Percentiles rank a stretch among this genome's conserved stretches.
These are phyloP conservation scores for Orbilia javanica DNA, from an alignment of 2,329 filamentous ascomycete genomes.

Conservation along the genomic window DNA sequence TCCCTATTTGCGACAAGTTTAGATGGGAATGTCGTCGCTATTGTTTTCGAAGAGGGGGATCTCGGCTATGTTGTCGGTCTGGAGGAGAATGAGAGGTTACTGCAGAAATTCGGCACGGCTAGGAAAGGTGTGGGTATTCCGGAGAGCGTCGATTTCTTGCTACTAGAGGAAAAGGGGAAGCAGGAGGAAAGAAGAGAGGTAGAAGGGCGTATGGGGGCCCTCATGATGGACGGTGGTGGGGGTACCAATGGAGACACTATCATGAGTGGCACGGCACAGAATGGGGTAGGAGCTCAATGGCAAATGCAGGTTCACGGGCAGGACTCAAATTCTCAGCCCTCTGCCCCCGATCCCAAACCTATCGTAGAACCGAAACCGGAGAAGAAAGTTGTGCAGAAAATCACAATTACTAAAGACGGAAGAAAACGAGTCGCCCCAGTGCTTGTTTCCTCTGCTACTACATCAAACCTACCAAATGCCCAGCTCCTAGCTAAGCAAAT, in stretches of 20 bases:
- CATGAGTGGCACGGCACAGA: constrained; percentile 68
- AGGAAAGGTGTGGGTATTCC: constrained; percentile 89
- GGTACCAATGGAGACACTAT: constrained; percentile 76
- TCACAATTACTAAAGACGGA: constrained; percentile 95
- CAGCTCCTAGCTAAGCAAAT: constrained; percentile 61
- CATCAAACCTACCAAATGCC: constrained; percentile 62
- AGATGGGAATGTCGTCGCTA: constrained; percentile 86
- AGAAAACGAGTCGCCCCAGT: constrained; percentile 95
- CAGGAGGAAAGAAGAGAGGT: constrained; percentile 89
- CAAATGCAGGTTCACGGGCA: constrained; percentile 62
- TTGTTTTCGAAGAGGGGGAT: constrained; percentile 86
- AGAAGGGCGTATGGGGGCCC: constrained; percentile 95
- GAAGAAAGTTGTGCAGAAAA: constrained; percentile 75
- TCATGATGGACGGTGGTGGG: constrained; percentile 73
- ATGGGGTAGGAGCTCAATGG: constrained; percentile 62
- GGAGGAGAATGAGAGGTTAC: constrained; percentile 89
- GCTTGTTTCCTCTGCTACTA: constrained; percentile 78
- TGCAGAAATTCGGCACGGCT: constrained; percentile 92
- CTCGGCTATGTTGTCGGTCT: constrained; percentile 87
- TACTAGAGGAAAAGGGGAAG: constrained; percentile 91
- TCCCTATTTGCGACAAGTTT: constrained; percentile 87
- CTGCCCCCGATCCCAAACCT: constrained; percentile 25
- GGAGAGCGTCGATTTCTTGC: constrained; percentile 88
- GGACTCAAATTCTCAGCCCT: constrained; percentile 38
- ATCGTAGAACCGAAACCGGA: constrained; percentile 62